Evolutionary conservation across 257 asterid genomes (phyloP).

Genomic region (Apocynum venetum): DNA sequence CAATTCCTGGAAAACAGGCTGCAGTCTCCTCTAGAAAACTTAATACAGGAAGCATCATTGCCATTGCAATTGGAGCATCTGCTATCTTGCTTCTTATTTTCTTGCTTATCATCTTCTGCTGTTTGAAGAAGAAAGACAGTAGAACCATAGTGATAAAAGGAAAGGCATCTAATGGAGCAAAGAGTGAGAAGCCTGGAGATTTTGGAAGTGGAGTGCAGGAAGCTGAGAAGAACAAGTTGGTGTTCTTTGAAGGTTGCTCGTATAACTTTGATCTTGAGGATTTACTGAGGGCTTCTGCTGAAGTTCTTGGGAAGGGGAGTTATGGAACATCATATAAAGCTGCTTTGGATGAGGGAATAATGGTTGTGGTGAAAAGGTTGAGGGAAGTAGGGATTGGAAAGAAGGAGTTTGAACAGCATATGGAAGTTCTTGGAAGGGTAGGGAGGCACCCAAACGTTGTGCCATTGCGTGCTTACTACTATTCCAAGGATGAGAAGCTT

Average conservation of each 20-base stretch:
- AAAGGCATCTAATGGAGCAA: conserved; percentile 49
- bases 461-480: conserved; percentile 74
- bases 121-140: conserved; percentile 45
- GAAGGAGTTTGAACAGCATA: conserved; percentile 86
- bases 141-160: conserved; percentile 43
- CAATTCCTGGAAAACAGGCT: conserved; percentile 14
- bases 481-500: conserved; percentile 93
- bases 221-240: conserved; percentile 78
- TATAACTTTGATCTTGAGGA: conserved; percentile 81
- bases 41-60: conserved; percentile 37
- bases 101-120: conserved; percentile 33
- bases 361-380: conserved; percentile 79
- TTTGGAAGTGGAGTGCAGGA: conserved; percentile 95
- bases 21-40: conserved; percentile 30
- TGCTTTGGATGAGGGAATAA: conserved; percentile 63
- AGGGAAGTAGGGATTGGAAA: conserved; percentile 65
- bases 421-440: conserved; percentile 58
- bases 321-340: conserved; percentile 93
- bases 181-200: conserved; percentile 66
- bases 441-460: conserved; percentile 60
- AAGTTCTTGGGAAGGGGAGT: conserved; percentile 91
- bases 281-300: conserved; percentile 91
- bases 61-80: conserved; percentile 43
- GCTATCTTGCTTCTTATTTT: conserved; percentile 32
- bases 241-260: conserved; percentile 69